Conservation (phyloP, 1,139 yeast genomes). For the Magnusiomyces paraingens region DNA sequence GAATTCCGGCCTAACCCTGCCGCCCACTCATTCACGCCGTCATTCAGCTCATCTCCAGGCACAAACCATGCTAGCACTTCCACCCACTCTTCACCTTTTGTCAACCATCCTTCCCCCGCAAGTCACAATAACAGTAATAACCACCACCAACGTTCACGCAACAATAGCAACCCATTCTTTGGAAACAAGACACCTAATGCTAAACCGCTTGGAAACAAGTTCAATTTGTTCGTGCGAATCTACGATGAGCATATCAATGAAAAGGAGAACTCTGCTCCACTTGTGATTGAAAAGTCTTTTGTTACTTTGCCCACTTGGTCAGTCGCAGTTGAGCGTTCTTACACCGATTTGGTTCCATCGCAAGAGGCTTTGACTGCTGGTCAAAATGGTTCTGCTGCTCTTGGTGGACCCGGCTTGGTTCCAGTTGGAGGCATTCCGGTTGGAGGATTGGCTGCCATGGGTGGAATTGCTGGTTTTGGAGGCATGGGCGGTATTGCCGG, state of each 20-base stretch:
- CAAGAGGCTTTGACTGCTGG: background rate
- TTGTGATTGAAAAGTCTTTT: constrained; percentile 56
- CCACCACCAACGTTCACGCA: constrained; percentile 11
- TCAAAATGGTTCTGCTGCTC: background rate
- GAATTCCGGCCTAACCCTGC: constrained; percentile 66
- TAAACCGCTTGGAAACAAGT: constrained; percentile 39
- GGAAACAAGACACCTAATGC: constrained; percentile 48
- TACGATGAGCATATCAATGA: constrained; percentile 31
- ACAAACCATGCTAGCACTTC: constrained; percentile 14
- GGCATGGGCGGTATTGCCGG: constrained; percentile 6
- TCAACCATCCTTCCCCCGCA: constrained; percentile 11
- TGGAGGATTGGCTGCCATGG: constrained; percentile 1
- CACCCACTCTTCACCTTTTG: constrained; percentile 17
- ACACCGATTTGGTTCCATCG: constrained; percentile 20
- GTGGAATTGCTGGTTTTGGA: constrained; percentile 1
- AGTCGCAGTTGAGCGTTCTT: constrained; percentile 23
- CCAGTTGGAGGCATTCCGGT: constrained; percentile 2
- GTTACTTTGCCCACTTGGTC: constrained; percentile 77
- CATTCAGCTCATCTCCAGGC: constrained; percentile 28
- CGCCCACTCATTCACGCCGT: constrained; percentile 66
- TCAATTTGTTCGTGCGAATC: constrained; percentile 49
- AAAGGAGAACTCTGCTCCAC: constrained; percentile 29
- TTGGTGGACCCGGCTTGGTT: background rate
- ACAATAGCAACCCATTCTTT: constrained; percentile 32
- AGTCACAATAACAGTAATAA: constrained; percentile 11